Percentiles rank a stretch among this genome's conserved stretches.
Conservation (phyloP, 352 stramenopile species). For the Phytopythium vexans region DNA sequence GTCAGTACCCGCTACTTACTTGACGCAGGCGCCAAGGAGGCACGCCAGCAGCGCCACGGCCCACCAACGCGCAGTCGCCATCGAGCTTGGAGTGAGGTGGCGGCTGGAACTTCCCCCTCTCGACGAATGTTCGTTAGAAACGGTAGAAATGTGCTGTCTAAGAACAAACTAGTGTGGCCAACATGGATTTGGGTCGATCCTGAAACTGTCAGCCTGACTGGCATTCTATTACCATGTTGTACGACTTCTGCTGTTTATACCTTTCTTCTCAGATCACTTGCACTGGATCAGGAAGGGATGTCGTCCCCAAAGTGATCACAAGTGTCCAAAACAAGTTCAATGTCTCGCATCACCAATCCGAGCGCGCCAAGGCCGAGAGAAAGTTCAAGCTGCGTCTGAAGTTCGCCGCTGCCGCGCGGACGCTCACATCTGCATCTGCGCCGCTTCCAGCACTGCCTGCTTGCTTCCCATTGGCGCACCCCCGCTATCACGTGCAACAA, state of each 20-base stretch:
- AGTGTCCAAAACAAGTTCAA: neutral
- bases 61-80: neutral
- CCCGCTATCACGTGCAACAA: too few species aligned
- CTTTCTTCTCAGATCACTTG: too few species aligned
- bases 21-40: constrained; percentile 21
- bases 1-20: constrained; percentile 1
- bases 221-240: neutral
- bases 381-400: neutral
- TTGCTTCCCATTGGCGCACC: too few species aligned
- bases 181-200: neutral
- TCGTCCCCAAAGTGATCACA: neutral
- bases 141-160: neutral
- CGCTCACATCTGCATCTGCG: neutral
- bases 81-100: constrained; percentile 3
- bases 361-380: neutral
- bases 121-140: neutral
- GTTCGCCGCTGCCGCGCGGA: neutral
- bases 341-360: constrained; percentile 6
- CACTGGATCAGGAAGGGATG: neutral
- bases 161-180: neutral
- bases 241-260: neutral
- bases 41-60: constrained; percentile 10
- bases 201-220: neutral
- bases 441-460: constrained; percentile 4
- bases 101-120: neutral